Base-by-base conservation (phyloP, 768 basidiomycete genomes). In the Phaeotremella fagi region DNA sequence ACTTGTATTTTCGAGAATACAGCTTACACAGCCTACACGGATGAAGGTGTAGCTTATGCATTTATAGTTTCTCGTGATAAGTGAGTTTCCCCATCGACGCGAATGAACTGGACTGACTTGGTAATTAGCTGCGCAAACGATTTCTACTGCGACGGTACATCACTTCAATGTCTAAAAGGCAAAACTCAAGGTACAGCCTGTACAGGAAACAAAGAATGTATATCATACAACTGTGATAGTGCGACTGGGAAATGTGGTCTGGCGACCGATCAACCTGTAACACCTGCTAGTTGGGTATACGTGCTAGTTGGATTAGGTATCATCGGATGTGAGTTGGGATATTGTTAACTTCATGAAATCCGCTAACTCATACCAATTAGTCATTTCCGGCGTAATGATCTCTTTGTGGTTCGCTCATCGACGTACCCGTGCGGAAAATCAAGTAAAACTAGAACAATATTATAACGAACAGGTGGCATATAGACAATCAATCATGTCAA, bases 371-470 rank as follows among this genome's bases (percentile, higher is more conserved):
- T 27, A 14, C 5, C 1, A 22, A 12, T 1, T 54, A 90, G 89
- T 86, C 42, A 88, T 91, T 80, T 75, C 82, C 54, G 85, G 80
- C 15, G 85, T 85, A 7, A 78, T 90, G 36, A 74, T 82, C 48
- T 79, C 80, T 3, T 77, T 92, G 29, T 90, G 82, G 76, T 78
- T 83, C 62, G 62, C 86, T 5, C 88, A 90, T 63, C 77, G 83
- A 33, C 81, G 82, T 60, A 81, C 85, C 59, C 82, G 89, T 61
- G 83, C 84, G 36, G 74, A 78, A 53, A 88, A 90, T 64, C 84
- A 87, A 42, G 84, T 87, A 76, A 89, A 85, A 74, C 85, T 89
- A 60, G 76, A 84, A 37, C 87, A 89, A 69, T 90, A 91, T 75
- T 90, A 89, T 85, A 83, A 84, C 61, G 89, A 91, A 77, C 88